These are phyloP conservation scores for Coffea eugenioides DNA, from an alignment of 257 asterid genomes.

Conservation along the genomic window DNA sequence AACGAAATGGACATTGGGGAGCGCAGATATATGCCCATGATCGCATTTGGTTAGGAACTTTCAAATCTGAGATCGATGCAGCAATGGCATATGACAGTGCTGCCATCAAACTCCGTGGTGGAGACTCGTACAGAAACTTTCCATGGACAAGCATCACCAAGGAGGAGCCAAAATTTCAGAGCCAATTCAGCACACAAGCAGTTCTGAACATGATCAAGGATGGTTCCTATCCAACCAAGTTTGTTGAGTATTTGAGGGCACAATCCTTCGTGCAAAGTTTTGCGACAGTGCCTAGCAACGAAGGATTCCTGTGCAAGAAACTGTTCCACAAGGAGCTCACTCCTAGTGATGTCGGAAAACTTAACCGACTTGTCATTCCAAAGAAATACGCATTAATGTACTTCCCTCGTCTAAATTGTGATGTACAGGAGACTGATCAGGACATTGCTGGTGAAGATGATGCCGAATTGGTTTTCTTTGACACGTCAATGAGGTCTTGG, in stretches of 20 bases:
- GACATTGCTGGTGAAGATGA: conserved; percentile 22
- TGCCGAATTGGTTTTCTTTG: conserved; percentile 43
- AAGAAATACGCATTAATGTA: conserved; percentile 33
- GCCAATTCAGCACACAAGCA: conserved; percentile 36
- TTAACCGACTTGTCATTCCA: conserved; percentile 36
- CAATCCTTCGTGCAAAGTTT: background rate
- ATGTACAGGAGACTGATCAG: conserved; percentile 1
- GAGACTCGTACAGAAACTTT: conserved; percentile 43
- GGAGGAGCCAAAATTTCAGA: conserved; percentile 49
- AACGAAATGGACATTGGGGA: conserved; percentile 78
- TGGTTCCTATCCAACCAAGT: conserved; percentile 50
- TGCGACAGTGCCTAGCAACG: conserved; percentile 22
- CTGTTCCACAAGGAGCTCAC: conserved; percentile 39
- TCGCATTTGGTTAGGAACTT: conserved; percentile 72
- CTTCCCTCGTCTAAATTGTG: conserved; percentile 31
- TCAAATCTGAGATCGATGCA: conserved; percentile 57
- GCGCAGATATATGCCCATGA: conserved; percentile 68
- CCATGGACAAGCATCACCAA: conserved; percentile 41
- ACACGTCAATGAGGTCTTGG: conserved; percentile 52
- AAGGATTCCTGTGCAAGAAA: conserved; percentile 2
- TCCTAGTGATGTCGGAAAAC: conserved; percentile 40
- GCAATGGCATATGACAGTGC: conserved; percentile 81
- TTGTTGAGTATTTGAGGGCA: conserved; percentile 31
- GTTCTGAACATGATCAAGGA: conserved; percentile 65
- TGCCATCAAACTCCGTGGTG: conserved; percentile 36